Evolutionary conservation across 805 yeast genomes (phyloP), one percentile per base, ranked within the genome.

Genomic region (Wickerhamomyces bovis): DNA sequence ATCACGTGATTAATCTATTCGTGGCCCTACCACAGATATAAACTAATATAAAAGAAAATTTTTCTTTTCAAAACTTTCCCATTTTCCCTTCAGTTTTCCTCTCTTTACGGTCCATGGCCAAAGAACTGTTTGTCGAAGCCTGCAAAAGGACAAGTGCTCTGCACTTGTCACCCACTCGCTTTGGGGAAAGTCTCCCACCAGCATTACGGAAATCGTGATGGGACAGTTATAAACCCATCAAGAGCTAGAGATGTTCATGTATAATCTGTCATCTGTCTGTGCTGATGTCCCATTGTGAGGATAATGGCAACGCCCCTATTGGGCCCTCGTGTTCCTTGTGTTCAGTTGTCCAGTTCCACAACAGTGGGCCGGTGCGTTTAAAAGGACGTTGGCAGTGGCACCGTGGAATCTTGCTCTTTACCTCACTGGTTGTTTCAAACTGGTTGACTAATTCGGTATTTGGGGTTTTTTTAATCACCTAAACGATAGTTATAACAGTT

Each of bases 161-260:
- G 57, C 51, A 44, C 45, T 36, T 26, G n/a, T n/a, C 11, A 1
- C 49, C 21, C 38, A 45, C 54, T 64, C 64, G 85, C 85, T 81
- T 82, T 77, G 88, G 89, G 89, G 89, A 83, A 83, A 83, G 89
- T 83, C 89, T 83, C 89, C 89, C 79, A 85, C 85, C 85, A 67
- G 56, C 51, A 64, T 68, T 70, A 80, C 84, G 89, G 89, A 81
- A 81, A 82, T 62, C 74, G 71, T 57, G 66, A 56, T 65, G 73
- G 68, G 74, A 64, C 64, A 60, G 64, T 61, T 57, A 38, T 22
- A 63, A 55, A 66, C 72, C 66, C 70, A 63, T 61, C 64, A 65
- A 53, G 43, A 31, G 23, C 40, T 48, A 38, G 42, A 18, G 31
- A 18, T 31, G 20, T 36, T 25, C 33, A n/a, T 16, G 42, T n/a